Base-by-base conservation (phyloP, 2,329 filamentous ascomycete genomes). In the Talaromyces piceae region DNA sequence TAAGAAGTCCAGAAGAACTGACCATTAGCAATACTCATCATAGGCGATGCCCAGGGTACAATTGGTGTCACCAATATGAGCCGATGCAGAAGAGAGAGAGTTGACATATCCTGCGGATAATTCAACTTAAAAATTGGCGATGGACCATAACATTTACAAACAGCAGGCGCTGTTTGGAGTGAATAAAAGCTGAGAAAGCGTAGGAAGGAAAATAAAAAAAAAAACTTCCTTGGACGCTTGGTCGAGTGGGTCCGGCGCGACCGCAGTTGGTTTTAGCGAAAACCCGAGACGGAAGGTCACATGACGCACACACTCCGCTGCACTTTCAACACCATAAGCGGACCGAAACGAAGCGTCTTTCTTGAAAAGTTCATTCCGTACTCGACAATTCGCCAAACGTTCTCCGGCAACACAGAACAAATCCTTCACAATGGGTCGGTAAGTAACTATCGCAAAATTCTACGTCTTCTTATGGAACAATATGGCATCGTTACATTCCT, bases 371-470 rank as follows among this genome's bases (percentile, higher is more conserved):
- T n/a, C 26, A 39, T 49, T 45, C 30, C 22, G 44, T 31, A 46
- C 26, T 54, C 54, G 54, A 51, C 54, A 56, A 53, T 33, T 56
- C 48, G 51, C 48, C 48, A 41, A 54, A 53, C 51, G 43, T 43
- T 37, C 20, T 46, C 46, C 41, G 50, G 28, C 51, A 53, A 53
- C 51, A 48, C 46, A 52, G 41, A 41, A 20, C 43, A 52, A 28
- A 31, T 23, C 47, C 49, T 51, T 55, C 58, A 59, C 56, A 51
- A 59, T 59, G 58, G 58, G 56, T 55, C 52, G 51, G 51, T 53
- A 49, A 41, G 51, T 41, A 3, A 11, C 13, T 39, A 22, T 48
- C n/a, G 20, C 25, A 16, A n/a, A n/a, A n/a, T n/a, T 48, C 33
- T n/a, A 9, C 6, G 2, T 18, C 27, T 33, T 8, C 18, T 33